Evolutionary conservation across 495 filamentous ascomycete genomes (phyloP), one percentile per base, ranked within the genome.

Genomic region (Penicillium diatomitis): DNA sequence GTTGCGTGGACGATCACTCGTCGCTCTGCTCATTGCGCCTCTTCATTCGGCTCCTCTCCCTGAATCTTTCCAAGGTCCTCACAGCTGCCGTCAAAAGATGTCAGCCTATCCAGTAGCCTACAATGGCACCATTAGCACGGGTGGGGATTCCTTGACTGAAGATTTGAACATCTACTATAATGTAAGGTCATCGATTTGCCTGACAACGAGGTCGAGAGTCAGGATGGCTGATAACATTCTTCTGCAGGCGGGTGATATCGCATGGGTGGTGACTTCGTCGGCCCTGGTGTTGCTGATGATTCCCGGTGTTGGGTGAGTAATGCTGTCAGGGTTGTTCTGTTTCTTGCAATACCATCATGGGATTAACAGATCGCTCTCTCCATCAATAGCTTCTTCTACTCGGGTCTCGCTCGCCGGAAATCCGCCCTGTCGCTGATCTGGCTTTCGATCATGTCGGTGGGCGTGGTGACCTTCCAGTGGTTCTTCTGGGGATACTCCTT

Each of bases 401-500:
- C 90, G 8, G 92, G 92, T 50, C 85, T 97, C 34, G 92, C 92
- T n/a, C 85, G 92, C 50, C 79, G 92, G 62, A 98, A 97, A 75
- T 95, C 89, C 1, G 92, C 92, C 9, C 79, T 98, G 47, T 88
- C 90, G 6, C 74, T 97, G 55, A 89, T 98, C 67, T 96, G 89
- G 90, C 82, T 96, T 12, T 90, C 90, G n/a, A 75, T 97, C 64
- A 95, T 96, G 85, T 83, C 90, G n/a, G 82, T 85, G 20, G 89
- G 86, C 10, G 83, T 98, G 41, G 82, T 88, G 7, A 85, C 83
- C 28, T 95, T 98, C 72, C 91, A 97, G 67, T 98, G 92, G 91
- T 98, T 97, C 76, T 95, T 98, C 77, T 97, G 91, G 92, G 92
- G 92, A 36, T 97, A 91, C 65, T 95, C 89, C 3, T 74, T 98